phyloP scores from a whole-genome alignment of 306 rosid species.

The Alnus rubra region DNA sequence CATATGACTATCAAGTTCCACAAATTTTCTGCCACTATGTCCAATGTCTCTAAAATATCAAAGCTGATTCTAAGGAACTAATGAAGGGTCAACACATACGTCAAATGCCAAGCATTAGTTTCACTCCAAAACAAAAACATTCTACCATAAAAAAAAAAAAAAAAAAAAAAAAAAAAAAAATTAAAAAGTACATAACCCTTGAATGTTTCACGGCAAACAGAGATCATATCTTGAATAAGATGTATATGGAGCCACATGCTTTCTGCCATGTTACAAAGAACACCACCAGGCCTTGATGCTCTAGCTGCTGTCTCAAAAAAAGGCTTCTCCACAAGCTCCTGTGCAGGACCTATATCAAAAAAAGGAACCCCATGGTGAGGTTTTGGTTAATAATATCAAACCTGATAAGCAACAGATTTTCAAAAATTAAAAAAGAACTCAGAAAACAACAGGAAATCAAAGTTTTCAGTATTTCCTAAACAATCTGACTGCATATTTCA shows the following conservation, averaged over 20 bases:
- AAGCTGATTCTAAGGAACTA: too few relatives aligned
- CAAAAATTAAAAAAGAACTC: neutral
- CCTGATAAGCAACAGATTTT: neutral
- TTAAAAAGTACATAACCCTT: constrained; percentile 62
- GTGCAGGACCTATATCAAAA: constrained; percentile 80
- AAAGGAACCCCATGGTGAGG: constrained; percentile 18
- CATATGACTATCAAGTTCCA: neutral
- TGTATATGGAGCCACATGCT: constrained; percentile 99
- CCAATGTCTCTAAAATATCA: too few relatives aligned
- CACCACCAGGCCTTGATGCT: constrained; percentile 93
- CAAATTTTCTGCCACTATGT: too few relatives aligned
- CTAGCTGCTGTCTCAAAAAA: constrained; percentile 14
- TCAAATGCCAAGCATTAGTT: too few relatives aligned
- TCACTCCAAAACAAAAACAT: too few relatives aligned
- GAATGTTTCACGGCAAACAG: constrained; percentile 67
- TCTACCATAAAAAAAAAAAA: too few relatives aligned
- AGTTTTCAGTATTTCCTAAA: neutral
- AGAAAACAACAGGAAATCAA: neutral
- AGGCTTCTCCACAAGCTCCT: constrained; percentile 94
- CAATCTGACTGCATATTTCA: neutral
- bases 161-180: too few relatives aligned
- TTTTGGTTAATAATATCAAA: constrained; percentile 1
- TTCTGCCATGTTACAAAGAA: constrained; percentile 97
- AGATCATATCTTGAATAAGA: constrained; percentile 81
- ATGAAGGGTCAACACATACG: too few relatives aligned